A percentile compares a stretch with the other conserved stretches of the same genome.
These are phyloP conservation scores for Fusarium coffeatum DNA, from an alignment of 2,329 filamentous ascomycete genomes.

Conservation along the genomic window DNA sequence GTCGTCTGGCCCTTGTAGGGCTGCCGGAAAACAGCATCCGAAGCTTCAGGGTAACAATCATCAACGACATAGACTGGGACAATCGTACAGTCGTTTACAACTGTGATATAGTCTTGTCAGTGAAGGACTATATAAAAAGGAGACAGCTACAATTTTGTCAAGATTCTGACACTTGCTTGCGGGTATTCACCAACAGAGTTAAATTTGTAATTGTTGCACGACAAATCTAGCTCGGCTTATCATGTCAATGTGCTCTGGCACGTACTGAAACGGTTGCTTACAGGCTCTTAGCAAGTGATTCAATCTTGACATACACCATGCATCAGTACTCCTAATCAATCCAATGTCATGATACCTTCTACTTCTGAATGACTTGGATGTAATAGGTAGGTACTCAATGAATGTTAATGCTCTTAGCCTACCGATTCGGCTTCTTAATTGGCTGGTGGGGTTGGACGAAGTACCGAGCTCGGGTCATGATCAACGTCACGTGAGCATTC, in stretches of 20 bases:
- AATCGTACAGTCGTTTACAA: background rate
- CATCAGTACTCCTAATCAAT: rapidly evolving
- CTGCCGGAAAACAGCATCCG: background rate
- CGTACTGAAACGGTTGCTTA: no score
- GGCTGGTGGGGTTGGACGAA: no score
- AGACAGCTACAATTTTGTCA: no score
- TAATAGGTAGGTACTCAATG: background rate
- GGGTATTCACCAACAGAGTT: no score
- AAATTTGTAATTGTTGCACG: no score
- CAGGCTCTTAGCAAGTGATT: no score
- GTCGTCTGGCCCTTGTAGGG: background rate
- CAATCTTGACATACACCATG: rapidly evolving
- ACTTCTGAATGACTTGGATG: background rate
- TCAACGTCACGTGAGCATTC: rapidly evolving
- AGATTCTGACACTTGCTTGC: no score
- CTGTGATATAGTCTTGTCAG: background rate
- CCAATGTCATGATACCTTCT: rapidly evolving
- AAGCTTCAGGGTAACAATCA: background rate
- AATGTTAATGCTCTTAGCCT: background rate
- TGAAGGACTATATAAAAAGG: rapidly evolving
- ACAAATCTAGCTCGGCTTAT: no score
- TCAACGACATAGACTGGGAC: background rate
- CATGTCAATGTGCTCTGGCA: no score
- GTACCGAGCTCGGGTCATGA: background rate
- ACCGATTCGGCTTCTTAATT: no score